Conservation (phyloP, 148 eudicot genomes). For the Diospyros lotus region DNA sequence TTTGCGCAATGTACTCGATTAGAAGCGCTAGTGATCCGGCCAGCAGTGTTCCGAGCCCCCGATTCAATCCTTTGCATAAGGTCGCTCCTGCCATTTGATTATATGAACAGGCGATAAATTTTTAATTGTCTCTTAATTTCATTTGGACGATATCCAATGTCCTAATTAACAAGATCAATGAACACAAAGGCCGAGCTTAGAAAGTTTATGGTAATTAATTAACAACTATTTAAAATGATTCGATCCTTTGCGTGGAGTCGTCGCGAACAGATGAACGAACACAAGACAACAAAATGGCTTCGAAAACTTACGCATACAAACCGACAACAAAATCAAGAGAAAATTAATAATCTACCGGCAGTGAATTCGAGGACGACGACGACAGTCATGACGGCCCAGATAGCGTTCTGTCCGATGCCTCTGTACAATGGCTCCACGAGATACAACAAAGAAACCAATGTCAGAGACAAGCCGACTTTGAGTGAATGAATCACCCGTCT, state of each 20-base stretch:
- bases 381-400: conserved; percentile 98
- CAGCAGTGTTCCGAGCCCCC: conserved; percentile 80
- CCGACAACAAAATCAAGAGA: no score
- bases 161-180: background rate
- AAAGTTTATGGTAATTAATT: background rate
- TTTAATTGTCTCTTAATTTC: no score
- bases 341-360: conserved; percentile 44
- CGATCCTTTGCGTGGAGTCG: no score
- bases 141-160: no score
- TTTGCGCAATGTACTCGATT: conserved; percentile 56
- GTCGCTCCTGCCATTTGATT: conserved; percentile 63
- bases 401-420: conserved; percentile 66
- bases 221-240: no score
- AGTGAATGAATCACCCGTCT: conserved; percentile 66
- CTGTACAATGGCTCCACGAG: conserved; percentile 65
- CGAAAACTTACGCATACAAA: no score
- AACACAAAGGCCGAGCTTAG: background rate
- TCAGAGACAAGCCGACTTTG: conserved; percentile 73
- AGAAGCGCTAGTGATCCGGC: conserved; percentile 81
- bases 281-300: no score
- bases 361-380: conserved; percentile 95
- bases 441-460: conserved; percentile 76
- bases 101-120: no score
- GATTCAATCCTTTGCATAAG: conserved; percentile 84
- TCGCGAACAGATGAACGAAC: no score